Conservation (phyloP, 768 basidiomycete genomes). For the Austroboletus eburneus region DNA sequence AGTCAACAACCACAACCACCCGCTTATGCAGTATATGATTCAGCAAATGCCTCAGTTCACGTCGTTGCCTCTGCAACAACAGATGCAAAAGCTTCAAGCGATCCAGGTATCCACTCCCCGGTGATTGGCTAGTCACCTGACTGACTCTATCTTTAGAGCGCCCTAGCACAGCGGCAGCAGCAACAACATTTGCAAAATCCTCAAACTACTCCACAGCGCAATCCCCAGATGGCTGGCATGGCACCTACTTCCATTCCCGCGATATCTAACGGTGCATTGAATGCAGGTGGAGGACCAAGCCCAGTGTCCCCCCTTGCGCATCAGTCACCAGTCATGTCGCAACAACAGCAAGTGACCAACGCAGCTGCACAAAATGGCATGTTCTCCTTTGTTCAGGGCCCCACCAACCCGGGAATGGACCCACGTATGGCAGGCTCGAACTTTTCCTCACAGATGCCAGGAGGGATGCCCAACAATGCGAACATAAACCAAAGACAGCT, state of each 20-base stretch:
- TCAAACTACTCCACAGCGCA: constrained; percentile 24
- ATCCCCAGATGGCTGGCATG: constrained; percentile 30
- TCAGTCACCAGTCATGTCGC: constrained; percentile 28
- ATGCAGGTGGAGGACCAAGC: constrained; percentile 21
- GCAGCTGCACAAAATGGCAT: constrained; percentile 29
- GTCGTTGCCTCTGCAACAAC: constrained; percentile 45
- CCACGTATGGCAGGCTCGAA: constrained; percentile 29
- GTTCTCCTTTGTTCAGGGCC: constrained; percentile 28
- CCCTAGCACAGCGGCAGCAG: constrained; percentile 22
- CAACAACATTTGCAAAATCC: constrained; percentile 30
- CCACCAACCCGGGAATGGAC: constrained; percentile 25
- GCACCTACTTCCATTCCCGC: constrained; percentile 21
- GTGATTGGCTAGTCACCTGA: background rate
- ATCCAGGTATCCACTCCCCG: constrained; percentile 41
- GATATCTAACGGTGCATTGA: constrained; percentile 26
- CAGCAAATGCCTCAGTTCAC: constrained; percentile 51
- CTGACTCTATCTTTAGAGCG: constrained; percentile 12
- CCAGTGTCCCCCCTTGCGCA: constrained; percentile 29
- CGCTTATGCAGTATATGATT: constrained; percentile 53
- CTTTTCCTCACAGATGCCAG: constrained; percentile 28
- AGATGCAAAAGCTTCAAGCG: constrained; percentile 55
- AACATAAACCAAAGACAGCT: constrained; percentile 41
- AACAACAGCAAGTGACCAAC: constrained; percentile 26
- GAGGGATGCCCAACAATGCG: constrained; percentile 25
- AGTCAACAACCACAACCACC: constrained; percentile 54